phyloP scores from a whole-genome alignment of 2,329 filamentous ascomycete species.

The Blumeria graminis region DNA sequence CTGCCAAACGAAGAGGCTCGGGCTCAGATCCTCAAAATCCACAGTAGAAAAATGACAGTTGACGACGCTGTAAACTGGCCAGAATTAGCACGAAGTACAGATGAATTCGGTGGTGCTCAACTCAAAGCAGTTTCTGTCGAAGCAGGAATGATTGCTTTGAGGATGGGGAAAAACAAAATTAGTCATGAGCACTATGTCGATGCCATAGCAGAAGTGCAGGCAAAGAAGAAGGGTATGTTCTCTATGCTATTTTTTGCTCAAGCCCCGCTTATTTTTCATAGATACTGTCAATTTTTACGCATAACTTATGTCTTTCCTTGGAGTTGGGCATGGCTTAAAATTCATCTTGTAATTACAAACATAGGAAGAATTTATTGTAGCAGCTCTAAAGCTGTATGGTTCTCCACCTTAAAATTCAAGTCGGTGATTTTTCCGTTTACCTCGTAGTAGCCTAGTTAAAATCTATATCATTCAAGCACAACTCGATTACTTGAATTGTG shows the following conservation, averaged over 20 bases:
- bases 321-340: neutral
- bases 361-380: neutral
- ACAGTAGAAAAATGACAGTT: slow-evolving; percentile 95
- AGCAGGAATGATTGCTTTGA: slow-evolving; percentile 93
- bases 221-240: neutral
- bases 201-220: slow-evolving; percentile 82
- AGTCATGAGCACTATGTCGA: slow-evolving; percentile 97
- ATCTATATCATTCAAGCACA: too few relatives aligned
- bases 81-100: slow-evolving; percentile 83
- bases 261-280: neutral
- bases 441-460: too few relatives aligned
- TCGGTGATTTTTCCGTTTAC: too few relatives aligned
- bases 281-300: slow-evolving; percentile 3
- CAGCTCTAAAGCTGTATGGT: too few relatives aligned
- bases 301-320: neutral
- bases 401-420: too few relatives aligned
- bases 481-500: too few relatives aligned
- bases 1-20: slow-evolving; percentile 93
- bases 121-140: slow-evolving; percentile 97
- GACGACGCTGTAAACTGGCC: slow-evolving; percentile 86
- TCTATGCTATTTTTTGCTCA: neutral
- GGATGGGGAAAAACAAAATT: slow-evolving; percentile 88
- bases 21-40: slow-evolving; percentile 90
- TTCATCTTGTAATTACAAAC: neutral
- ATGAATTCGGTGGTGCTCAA: slow-evolving; percentile 95